phyloP scores from a whole-genome alignment of 768 basidiomycete species.

The Lactarius pseudohatsudake region DNA sequence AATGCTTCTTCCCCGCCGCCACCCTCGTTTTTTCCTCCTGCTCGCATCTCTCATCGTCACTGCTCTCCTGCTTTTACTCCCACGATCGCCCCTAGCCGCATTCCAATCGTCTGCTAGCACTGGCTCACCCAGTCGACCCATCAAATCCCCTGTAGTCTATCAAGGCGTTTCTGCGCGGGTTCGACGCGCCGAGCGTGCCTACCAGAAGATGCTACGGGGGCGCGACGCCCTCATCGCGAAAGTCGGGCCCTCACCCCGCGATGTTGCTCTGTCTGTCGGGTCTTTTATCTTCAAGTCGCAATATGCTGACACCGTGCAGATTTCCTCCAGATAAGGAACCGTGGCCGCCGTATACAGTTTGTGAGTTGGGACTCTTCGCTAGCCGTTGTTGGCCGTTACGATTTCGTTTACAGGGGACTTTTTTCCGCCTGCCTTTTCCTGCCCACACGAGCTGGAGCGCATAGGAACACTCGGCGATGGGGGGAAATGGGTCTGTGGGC shows the following conservation, averaged over 20 bases:
- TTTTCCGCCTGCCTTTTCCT: constrained; percentile 44
- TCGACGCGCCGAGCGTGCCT: constrained; percentile 24
- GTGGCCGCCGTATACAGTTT: constrained; percentile 29
- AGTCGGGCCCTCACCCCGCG: constrained; percentile 21
- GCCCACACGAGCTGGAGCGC: constrained; percentile 46
- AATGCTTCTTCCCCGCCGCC: constrained; percentile 22
- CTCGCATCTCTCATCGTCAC: constrained; percentile 23
- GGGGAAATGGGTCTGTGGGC: constrained; percentile 70
- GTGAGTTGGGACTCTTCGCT: constrained; percentile 6
- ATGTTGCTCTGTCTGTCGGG: constrained; percentile 22
- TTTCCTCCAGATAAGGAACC: constrained; percentile 29
- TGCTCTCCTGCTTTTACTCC: constrained; percentile 25
- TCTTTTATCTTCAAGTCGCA: neutral
- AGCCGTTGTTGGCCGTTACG: neutral
- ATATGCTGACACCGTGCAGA: constrained; percentile 9
- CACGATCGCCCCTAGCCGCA: constrained; percentile 4
- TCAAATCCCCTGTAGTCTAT: neutral
- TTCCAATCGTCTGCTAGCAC: neutral
- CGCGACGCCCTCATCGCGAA: constrained; percentile 27
- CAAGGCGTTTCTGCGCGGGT: constrained; percentile 18
- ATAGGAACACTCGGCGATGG: constrained; percentile 59
- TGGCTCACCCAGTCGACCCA: neutral
- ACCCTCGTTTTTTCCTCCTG: constrained; percentile 29
- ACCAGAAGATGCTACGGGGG: constrained; percentile 24
- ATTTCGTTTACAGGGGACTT: constrained; percentile 43